Base-by-base conservation (phyloP, 2,329 filamentous ascomycete species). In the Neonectria coccinea region DNA sequence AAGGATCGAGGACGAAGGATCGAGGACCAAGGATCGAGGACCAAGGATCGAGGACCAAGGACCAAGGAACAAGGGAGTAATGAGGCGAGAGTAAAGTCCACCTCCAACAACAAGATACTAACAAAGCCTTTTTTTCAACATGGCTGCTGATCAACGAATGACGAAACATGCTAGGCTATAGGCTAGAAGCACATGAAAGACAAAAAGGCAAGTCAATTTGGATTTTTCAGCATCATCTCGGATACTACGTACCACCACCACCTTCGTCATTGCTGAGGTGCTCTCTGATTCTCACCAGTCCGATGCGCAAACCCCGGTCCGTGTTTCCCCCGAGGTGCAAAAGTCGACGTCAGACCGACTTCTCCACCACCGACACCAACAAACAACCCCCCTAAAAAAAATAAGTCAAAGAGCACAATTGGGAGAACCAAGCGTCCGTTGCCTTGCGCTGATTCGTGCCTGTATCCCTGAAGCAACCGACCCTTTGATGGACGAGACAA, bases 261-360 rank as follows among this genome's bases (percentile, higher is more conserved):
- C 9, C 39, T 42, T 59, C 42, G 50, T 59, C 57, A 58, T 25
- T 22, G 48, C 55, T 39, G 25, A 25, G 25, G 25, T 25, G 54
- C 22, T 31, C 10, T 33, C 29, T 20, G 31, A 45, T 41, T 33
- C 42, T 22, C 47, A 59, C 60, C 60, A 50, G 55, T 59, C 60
- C 55, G 50, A 58, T 3, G 42, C 29, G 33, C 27, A 55, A 51
- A 59, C 60, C 60, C 50, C 54, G 47, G 29, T 54, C 36, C 48
- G 33, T 39, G 27, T 20, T 36, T 53, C 60, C 60, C 54, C 59
- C 54, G 18, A 45, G 45, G 51, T 41, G 44, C 41, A 63, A 62
- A 25, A 20, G 42, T 51, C 48, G 54, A 63, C 44, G 60, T 63
- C 60, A 63, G 55, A 63, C 55, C 54, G 55, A 52, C 50, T 58